Evolutionary conservation across 345 rosid species (phyloP), one percentile per base, ranked within the genome.

Genomic region (Eucalyptus sideroxylon): DNA sequence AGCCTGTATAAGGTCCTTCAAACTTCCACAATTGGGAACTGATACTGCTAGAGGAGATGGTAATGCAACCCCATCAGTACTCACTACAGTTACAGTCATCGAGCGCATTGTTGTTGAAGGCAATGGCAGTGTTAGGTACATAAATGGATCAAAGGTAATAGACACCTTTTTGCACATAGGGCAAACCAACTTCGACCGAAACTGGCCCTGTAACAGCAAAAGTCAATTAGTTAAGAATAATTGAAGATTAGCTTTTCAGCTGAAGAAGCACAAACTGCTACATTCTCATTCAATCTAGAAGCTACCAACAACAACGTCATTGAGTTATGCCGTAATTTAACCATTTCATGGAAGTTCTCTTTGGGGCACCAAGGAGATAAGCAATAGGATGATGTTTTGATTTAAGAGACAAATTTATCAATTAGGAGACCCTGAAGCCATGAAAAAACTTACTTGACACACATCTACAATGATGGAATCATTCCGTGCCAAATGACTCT

Each of bases 141-240:
- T 96, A 89, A 96, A 94, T n/a, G 98, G 98, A 93, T 96, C 98
- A 87, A 96, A 96, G 67, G 95, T 95, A 83, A 95, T 92, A 26
- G 98, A 96, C 88, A 94, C 92, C 94, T 93, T 96, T 93, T 89
- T 92, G 94, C 98, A 96, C 83, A 92, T 49, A 34, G 96, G 98
- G 91, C 98, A 96, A 45, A 95, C 95, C 92, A 96, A 89, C 90
- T 93, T 95, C 88, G 96, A 96, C 86, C 94, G 93, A 80, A 94
- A 96, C 89, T 96, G 98, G 88, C 98, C 98, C 98, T 96, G 92
- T 40, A 93, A 69, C 65, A 90, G 62, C 10, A 30, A 37, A 87
- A 45, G 27, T 86, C 26, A 86, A 86, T 86, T 31, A 77, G 30
- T 77, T 87, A 30, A 86, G 60, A 47, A 87, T 53, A 21, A 4